A percentile compares a stretch with the other conserved stretches of the same genome.
Conservation (phyloP, 2,329 filamentous ascomycete genomes). For the Epichloe glyceriae region DNA sequence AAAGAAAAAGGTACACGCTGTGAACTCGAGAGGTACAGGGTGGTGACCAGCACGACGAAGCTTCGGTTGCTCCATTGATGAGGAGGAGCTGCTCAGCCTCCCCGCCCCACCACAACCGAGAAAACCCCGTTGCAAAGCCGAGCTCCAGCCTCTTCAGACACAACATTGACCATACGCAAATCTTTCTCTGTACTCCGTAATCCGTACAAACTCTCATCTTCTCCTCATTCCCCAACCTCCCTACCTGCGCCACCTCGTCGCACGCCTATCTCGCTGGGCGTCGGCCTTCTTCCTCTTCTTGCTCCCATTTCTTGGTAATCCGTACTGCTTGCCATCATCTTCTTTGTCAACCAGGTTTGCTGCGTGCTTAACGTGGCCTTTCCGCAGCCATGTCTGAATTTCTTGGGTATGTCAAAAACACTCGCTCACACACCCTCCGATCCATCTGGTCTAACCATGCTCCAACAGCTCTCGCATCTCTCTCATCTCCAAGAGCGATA, state of each 20-base stretch:
- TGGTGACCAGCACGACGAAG: neutral
- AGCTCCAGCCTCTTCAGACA: slow-evolving; percentile 16
- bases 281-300: neutral
- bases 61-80: neutral
- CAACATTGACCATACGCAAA: slow-evolving; percentile 18
- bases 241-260: slow-evolving; percentile 1
- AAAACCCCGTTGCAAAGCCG: slow-evolving; percentile 11
- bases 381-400: slow-evolving; percentile 43
- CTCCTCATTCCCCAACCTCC: slow-evolving; percentile 1
- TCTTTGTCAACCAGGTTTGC: slow-evolving; percentile 13
- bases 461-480: slow-evolving; percentile 71
- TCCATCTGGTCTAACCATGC: neutral
- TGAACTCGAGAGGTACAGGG: neutral
- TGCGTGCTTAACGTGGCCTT: slow-evolving; percentile 29
- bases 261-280: neutral
- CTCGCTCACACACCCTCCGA: neutral
- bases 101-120: slow-evolving; percentile 6
- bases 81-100: neutral
- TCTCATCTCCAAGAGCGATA: slow-evolving; percentile 93
- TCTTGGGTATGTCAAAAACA: slow-evolving; percentile 36
- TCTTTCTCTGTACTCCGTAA: slow-evolving; percentile 15
- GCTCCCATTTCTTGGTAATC: slow-evolving; percentile 5
- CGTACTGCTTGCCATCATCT: slow-evolving; percentile 8
- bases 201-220: slow-evolving; percentile 9
- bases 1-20: too few species aligned